phyloP scores from a whole-genome alignment of 169 alveolate genomes.

The Cryptosporidium xiaoi region DNA sequence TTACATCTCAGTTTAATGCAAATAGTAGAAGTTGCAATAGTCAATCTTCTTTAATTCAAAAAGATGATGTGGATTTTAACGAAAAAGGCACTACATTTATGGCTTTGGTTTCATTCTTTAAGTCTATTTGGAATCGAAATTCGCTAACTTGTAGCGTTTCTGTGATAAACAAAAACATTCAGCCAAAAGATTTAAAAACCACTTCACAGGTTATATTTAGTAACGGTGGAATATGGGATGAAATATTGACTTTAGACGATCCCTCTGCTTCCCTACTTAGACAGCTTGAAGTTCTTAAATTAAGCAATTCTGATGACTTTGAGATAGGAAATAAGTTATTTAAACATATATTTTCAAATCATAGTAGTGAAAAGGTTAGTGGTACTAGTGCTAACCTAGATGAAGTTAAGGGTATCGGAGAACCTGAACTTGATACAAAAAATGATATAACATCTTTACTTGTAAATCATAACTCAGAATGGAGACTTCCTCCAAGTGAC shows the following conservation, averaged over 20 bases:
- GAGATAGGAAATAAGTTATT: slow-evolving; percentile 25
- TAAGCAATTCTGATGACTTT: slow-evolving; percentile 11
- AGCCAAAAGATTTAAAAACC: slow-evolving; percentile 49
- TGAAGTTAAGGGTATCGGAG: background rate
- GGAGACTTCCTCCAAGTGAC: slow-evolving; percentile 53
- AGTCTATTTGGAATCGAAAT: slow-evolving; percentile 61
- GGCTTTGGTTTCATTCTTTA: slow-evolving; percentile 68
- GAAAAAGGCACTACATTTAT: slow-evolving; percentile 64
- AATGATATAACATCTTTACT: slow-evolving; percentile 1
- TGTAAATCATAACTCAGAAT: background rate
- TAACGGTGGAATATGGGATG: slow-evolving; percentile 89
- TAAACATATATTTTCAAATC: slow-evolving; percentile 1
- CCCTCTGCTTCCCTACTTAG: slow-evolving; percentile 77
- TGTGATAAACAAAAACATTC: slow-evolving; percentile 64
- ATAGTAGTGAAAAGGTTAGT: background rate
- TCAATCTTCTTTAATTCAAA: background rate
- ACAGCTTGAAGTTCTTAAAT: slow-evolving; percentile 40
- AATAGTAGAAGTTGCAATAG: background rate
- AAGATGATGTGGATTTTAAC: background rate
- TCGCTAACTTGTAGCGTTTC: slow-evolving; percentile 67
- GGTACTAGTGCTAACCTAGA: background rate
- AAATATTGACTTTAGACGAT: slow-evolving; percentile 83
- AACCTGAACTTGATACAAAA: slow-evolving; percentile 14
- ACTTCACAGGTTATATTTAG: slow-evolving; percentile 63
- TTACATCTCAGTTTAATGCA: background rate